Conservation (phyloP, 2,329 filamentous ascomycete genomes). For the Microsporum ferrugineum region DNA sequence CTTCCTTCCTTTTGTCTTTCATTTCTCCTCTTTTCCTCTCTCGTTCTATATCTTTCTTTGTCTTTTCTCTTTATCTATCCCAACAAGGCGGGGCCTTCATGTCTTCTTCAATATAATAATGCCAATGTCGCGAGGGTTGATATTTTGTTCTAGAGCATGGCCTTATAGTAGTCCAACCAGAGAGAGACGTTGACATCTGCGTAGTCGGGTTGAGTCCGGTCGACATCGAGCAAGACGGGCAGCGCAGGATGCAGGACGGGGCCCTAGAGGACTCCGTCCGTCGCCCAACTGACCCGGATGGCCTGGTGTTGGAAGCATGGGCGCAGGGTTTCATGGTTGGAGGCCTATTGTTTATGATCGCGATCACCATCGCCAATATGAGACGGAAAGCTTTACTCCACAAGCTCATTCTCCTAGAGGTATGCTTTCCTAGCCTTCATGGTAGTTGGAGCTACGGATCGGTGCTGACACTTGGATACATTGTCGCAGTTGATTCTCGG, state of each 20-base stretch:
- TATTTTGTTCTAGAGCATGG: neutral
- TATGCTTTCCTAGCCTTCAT: conserved; percentile 15
- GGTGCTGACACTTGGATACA: neutral
- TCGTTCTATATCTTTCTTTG: neutral
- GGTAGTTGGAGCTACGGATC: neutral
- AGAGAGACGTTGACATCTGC: neutral
- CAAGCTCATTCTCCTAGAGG: conserved; percentile 42
- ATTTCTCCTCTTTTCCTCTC: neutral
- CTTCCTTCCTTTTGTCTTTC: neutral
- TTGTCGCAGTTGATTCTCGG: conserved; percentile 42
- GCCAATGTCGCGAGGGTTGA: neutral
- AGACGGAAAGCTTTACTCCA: conserved; percentile 37
- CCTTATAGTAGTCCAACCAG: neutral
- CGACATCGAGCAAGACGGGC: neutral
- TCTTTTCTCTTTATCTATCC: neutral
- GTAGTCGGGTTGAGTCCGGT: neutral
- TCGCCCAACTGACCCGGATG: conserved; percentile 20
- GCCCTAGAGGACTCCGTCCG: neutral
- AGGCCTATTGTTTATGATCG: conserved; percentile 39
- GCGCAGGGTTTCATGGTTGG: conserved; percentile 41
- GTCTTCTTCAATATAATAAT: neutral
- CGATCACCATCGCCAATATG: conserved; percentile 42
- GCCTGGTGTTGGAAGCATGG: conserved; percentile 37
- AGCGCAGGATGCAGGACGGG: neutral
- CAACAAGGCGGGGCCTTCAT: neutral